Evolutionary conservation across 1,284 basidiomycete genomes (phyloP), one percentile per base, ranked within the genome.

Genomic region (Pascua guehoae): DNA sequence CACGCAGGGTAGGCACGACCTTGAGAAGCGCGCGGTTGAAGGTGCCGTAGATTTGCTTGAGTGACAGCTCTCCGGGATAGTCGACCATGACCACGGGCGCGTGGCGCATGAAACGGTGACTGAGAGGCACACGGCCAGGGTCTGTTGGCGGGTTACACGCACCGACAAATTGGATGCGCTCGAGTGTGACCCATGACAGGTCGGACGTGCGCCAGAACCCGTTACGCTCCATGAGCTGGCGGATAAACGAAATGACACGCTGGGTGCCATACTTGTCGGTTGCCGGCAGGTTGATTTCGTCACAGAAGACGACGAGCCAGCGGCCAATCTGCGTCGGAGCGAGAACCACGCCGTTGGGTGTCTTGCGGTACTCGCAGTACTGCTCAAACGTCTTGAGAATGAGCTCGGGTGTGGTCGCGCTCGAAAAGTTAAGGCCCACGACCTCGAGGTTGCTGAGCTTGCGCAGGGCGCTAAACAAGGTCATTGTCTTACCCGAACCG

Each of bases 121-220:
- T 94, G 57, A 99, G 86, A 39, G 95, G 92, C n/a, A 98, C 94
- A 77, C 96, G 91, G 54, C 96, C 96, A 44, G 96, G 94, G 80
- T 99, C 96, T n/a, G 96, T 99, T 0, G 96, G 97, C 18, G 96
- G 96, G 72, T 99, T 99, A 79, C 96, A 99, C 47, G 96, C 96
- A 39, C 96, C 96, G 43, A 99, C 97, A 71, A 99, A 98, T 76
- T 99, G 96, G 62, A 99, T 97, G 24, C 96, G 87, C 76, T 99
- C 96, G 56, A 99, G 82, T 66, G 87, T 89, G 65, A 99, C 93
- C 96, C 96, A 99, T 9, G 92, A 85, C 84, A 95, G 92, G 75
- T 98, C 96, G 12, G 84, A 85, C 3, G 93, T 86, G 32, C 97
- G 84, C 89, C 95, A 99, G 75, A 92, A 99, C 2, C 96, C 96